Evolutionary conservation across 1,284 basidiomycete species (phyloP).

Genomic region (Meira miltonrushii): DNA sequence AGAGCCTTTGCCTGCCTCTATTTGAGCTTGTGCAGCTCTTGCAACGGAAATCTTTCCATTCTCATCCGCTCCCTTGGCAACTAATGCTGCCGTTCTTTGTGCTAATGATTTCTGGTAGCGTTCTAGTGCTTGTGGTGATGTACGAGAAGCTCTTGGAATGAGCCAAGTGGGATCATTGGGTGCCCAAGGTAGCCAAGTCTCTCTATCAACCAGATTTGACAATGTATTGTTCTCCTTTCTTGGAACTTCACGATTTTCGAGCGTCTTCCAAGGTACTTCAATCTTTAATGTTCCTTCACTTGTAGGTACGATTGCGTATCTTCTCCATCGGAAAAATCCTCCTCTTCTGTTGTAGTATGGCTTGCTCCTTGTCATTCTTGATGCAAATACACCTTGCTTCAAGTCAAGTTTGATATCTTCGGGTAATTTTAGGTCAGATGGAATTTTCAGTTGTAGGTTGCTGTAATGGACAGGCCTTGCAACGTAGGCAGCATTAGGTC

Average conservation of each 20-base stretch:
- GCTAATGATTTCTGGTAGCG: background rate
- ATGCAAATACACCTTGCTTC: slow-evolving; percentile 27
- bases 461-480: slow-evolving; percentile 49
- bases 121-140: background rate
- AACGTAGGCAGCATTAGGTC: slow-evolving; percentile 34
- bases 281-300: slow-evolving; percentile 28
- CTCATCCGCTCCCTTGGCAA: background rate
- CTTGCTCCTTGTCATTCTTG: slow-evolving; percentile 34
- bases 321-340: slow-evolving; percentile 45
- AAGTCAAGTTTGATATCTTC: slow-evolving; percentile 5
- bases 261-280: slow-evolving; percentile 47
- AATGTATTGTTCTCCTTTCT: slow-evolving; percentile 1
- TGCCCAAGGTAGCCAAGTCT: slow-evolving; percentile 47
- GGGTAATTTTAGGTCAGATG: slow-evolving; percentile 12
- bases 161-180: slow-evolving; percentile 40
- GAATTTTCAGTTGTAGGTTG: slow-evolving; percentile 50
- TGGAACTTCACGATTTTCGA: background rate
- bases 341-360: slow-evolving; percentile 32
- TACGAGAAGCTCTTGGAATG: background rate
- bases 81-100: background rate
- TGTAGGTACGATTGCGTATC: slow-evolving; percentile 40
- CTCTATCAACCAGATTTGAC: slow-evolving; percentile 27
- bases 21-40: background rate
- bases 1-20: background rate
- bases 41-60: background rate